These are phyloP conservation scores for Mycena citricolor DNA, from an alignment of 1,284 basidiomycete species.

Conservation along the genomic window DNA sequence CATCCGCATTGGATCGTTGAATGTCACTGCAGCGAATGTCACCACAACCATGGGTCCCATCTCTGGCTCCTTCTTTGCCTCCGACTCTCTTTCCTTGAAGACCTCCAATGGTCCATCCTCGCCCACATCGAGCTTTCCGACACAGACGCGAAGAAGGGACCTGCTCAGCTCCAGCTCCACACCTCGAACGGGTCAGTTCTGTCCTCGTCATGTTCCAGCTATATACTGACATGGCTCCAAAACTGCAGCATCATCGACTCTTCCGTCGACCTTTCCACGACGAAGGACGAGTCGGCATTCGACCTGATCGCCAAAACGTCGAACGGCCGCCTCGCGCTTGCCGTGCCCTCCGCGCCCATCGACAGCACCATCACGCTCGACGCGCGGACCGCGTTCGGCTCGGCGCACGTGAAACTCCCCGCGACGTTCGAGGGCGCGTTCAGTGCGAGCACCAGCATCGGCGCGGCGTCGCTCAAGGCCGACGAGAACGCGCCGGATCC, in stretches of 20 bases:
- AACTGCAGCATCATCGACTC: constrained; percentile 3
- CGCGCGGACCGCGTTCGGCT: constrained; percentile 6
- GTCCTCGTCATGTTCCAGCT: too few relatives aligned
- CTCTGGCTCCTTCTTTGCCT: constrained; percentile 41
- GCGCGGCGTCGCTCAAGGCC: neutral
- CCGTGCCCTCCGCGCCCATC: constrained; percentile 4
- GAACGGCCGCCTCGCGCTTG: neutral
- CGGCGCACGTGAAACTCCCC: neutral
- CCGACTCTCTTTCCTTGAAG: constrained; percentile 34
- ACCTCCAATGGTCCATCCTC: constrained; percentile 41
- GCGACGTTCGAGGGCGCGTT: constrained; percentile 10
- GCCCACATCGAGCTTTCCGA: constrained; percentile 36
- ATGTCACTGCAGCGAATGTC: constrained; percentile 31
- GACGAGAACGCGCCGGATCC: constrained; percentile 9
- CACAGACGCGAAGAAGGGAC: constrained; percentile 22
- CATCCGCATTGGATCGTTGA: constrained; percentile 7
- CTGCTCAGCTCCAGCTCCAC: constrained; percentile 28
- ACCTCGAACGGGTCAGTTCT: constrained; percentile 41
- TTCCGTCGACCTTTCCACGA: constrained; percentile 5
- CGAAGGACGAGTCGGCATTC: constrained; percentile 4
- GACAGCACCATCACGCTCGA: neutral
- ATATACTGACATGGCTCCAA: neutral
- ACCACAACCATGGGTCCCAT: constrained; percentile 38
- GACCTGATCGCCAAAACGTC: constrained; percentile 8
- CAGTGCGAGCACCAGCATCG: constrained; percentile 2